Evolutionary conservation across 768 basidiomycete species (phyloP), one percentile per base, ranked within the genome.

Genomic region (Phanerochaete sordida): DNA sequence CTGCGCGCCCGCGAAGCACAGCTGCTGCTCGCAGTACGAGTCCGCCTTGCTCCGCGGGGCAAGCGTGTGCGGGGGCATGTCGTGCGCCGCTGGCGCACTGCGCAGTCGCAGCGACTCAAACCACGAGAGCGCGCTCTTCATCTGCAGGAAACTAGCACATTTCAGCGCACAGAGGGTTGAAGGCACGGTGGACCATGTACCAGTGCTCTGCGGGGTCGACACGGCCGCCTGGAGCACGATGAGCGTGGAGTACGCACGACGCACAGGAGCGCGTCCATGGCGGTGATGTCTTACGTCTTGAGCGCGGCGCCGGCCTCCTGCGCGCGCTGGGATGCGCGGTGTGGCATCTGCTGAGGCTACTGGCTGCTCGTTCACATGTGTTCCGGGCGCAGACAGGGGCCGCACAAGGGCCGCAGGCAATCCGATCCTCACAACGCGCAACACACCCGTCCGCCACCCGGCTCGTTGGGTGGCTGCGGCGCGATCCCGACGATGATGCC

Each of bases 11-110:
- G 78, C 78, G 69, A 90, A 90, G 1, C 86, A 86, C 21, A 91
- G 79, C 8, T 81, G 64, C 5, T 87, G 69, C 68, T 90, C 85
- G 37, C 84, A 79, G 66, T 90, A 90, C 0, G 87, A 89, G 66
- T 90, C 87, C 53, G 84, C 76, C 88, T 90, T 91, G 52, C 77
- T 72, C 8, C 87, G 77, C 7, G 82, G 79, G 12, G 67, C 0
- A 77, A 75, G 57, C 50, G 24, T 26, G 49, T 57, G 63, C 13
- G 15, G 16, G 13, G 24, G 63, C 30, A 54, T 53, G 39, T 66
- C 50, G 21, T 61, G 33, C 13, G n/a, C 28, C 68, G 56, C 19
- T 62, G 54, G 35, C 61, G 64, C 24, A 64, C 27, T 67, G 64
- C 9, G 71, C 63, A 70, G 44, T 48, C 74, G 78, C 13, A 51